These are phyloP conservation scores for Pleurotus giganteus DNA, from an alignment of 768 basidiomycete species.

Conservation along the genomic window DNA sequence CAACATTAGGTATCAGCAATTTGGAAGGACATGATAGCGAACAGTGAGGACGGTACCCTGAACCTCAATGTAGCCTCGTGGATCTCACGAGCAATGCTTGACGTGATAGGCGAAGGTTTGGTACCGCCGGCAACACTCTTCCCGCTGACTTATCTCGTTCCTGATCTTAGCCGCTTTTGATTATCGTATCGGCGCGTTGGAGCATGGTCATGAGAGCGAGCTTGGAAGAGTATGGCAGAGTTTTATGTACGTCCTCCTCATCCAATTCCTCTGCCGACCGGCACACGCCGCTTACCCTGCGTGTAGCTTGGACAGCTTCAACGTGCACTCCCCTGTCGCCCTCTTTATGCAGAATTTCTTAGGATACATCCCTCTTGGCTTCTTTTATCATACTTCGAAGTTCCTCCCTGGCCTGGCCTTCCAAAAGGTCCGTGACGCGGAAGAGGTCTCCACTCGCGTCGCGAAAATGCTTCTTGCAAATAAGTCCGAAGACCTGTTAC, in stretches of 20 bases:
- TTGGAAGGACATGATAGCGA: constrained; percentile 50
- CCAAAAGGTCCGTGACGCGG: constrained; percentile 44
- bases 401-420: constrained; percentile 17
- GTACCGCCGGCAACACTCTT: not conserved
- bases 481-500: constrained; percentile 45
- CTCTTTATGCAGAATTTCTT: not conserved
- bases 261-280: not conserved
- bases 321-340: not conserved
- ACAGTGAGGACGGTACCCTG: constrained; percentile 34
- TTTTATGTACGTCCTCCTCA: constrained; percentile 33
- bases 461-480: constrained; percentile 44
- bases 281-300: not conserved
- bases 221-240: constrained; percentile 54
- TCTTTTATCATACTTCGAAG: not conserved
- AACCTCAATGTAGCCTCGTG: constrained; percentile 49
- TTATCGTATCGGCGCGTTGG: constrained; percentile 54
- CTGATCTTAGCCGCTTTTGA: constrained; percentile 44
- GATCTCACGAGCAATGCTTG: constrained; percentile 49
- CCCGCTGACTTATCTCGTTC: not conserved
- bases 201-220: constrained; percentile 42
- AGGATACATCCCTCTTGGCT: not conserved
- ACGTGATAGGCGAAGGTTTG: constrained; percentile 49
- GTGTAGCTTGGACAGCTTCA: constrained; percentile 18
- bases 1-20: constrained; percentile 39
- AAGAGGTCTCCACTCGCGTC: constrained; percentile 41